phyloP scores from a whole-genome alignment of 1,284 basidiomycete species.

The Pseudomicrostroma phylloplanum region DNA sequence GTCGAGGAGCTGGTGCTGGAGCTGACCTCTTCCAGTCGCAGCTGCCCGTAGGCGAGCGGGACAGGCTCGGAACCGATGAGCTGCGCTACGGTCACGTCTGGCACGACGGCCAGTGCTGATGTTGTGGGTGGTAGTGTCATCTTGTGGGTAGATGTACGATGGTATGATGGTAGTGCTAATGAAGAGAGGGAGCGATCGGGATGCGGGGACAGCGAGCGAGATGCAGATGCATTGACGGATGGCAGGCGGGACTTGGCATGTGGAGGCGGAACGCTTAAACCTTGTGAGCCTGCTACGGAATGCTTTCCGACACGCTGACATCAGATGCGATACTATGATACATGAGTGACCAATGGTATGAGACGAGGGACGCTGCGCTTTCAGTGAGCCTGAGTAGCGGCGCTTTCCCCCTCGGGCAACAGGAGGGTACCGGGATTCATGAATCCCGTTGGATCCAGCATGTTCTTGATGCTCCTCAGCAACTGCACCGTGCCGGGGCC shows the following conservation, averaged over 20 bases:
- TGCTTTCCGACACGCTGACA: not conserved
- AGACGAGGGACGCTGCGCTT: not conserved
- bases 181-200: no score
- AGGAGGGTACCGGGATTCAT: conserved; percentile 37
- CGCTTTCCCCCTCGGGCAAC: conserved; percentile 3
- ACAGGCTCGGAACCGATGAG: not conserved
- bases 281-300: not conserved
- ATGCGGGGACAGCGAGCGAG: no score
- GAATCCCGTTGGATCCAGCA: conserved; percentile 35
- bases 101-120: not conserved
- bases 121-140: no score
- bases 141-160: no score
- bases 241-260: no score
- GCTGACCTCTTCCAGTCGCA: not conserved
- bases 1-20: no score
- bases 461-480: conserved; percentile 34
- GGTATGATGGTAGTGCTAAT: no score
- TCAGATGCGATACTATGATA: not conserved
- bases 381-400: not conserved
- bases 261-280: no score
- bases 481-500: conserved; percentile 29
- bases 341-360: not conserved
- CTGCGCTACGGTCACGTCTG: not conserved
- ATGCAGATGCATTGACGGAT: no score
- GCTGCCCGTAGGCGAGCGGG: not conserved